A percentile compares a stretch with the other conserved stretches of the same genome.
phyloP scores from a whole-genome alignment of 2,329 filamentous ascomycete genomes.

The Fusarium aywerte region DNA sequence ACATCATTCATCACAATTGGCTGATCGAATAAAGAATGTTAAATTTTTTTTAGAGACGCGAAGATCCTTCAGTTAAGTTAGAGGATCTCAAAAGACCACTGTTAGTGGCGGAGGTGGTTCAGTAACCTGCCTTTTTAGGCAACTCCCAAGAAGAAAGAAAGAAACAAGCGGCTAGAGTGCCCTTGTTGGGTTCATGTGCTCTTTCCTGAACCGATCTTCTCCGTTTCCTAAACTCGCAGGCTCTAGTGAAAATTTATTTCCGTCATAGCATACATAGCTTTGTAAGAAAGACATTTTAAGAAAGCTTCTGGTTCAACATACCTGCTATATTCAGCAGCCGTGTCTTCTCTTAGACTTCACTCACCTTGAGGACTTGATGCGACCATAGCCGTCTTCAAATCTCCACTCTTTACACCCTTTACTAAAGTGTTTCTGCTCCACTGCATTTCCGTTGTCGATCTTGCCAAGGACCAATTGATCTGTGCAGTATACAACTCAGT shows the following conservation, averaged over 20 bases:
- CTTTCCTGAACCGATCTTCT: background rate
- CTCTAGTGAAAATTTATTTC: background rate
- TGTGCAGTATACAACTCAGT: slow-evolving; percentile 19
- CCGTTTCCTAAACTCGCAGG: background rate
- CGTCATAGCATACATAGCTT: background rate
- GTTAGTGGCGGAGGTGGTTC: slow-evolving; percentile 3
- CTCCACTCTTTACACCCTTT: slow-evolving; percentile 33
- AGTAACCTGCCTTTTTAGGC: slow-evolving; percentile 30
- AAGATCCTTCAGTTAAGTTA: background rate
- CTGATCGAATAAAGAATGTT: background rate
- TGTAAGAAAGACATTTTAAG: too few species aligned
- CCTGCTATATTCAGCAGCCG: too few species aligned
- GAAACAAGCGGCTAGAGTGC: slow-evolving; percentile 19
- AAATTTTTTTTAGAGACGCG: background rate
- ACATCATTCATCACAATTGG: slow-evolving; percentile 32
- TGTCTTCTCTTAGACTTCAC: background rate
- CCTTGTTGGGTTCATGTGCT: background rate
- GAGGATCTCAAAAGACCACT: background rate
- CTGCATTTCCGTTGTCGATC: slow-evolving; percentile 19
- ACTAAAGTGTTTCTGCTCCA: slow-evolving; percentile 23
- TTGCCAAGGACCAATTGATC: slow-evolving; percentile 4
- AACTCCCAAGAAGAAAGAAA: slow-evolving; percentile 26
- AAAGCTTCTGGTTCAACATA: too few species aligned
- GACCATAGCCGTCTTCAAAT: slow-evolving; percentile 7
- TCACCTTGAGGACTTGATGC: slow-evolving; percentile 7